A percentile compares a stretch with the other conserved stretches of the same genome.
phyloP scores from a whole-genome alignment of 1,139 yeast genomes.

The Diutina rugosa region DNA sequence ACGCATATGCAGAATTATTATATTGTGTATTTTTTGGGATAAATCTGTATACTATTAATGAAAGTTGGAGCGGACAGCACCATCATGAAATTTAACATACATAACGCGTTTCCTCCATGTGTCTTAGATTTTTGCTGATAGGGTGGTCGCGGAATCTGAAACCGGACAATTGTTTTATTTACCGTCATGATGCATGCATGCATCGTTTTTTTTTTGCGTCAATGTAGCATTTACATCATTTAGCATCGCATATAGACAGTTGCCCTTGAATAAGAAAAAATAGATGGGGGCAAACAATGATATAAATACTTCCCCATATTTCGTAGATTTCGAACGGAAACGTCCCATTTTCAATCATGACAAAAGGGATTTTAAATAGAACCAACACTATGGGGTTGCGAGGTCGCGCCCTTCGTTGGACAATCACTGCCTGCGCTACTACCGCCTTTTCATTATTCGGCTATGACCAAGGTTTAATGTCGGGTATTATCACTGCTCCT shows the following conservation, averaged over 20 bases:
- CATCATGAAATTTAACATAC: too few species aligned
- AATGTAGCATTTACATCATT: background rate
- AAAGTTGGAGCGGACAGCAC: too few species aligned
- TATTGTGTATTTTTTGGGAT: too few species aligned
- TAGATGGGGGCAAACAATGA: background rate
- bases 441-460: slow-evolving; percentile 63
- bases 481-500: slow-evolving; percentile 52
- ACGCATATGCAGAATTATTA: background rate
- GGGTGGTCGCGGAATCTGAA: background rate
- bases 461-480: slow-evolving; percentile 73
- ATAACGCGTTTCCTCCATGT: background rate
- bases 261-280: background rate
- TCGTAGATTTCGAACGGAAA: background rate
- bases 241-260: background rate
- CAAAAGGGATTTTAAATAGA: background rate
- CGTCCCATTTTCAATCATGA: background rate
- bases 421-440: slow-evolving; percentile 45
- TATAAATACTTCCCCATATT: background rate
- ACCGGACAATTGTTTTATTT: background rate
- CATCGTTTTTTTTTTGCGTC: background rate
- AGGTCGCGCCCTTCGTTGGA: slow-evolving; percentile 2
- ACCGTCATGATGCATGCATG: background rate
- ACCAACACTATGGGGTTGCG: slow-evolving; percentile 4
- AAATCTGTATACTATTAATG: too few species aligned
- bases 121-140: background rate